Base-by-base conservation (phyloP, 106 monocot species). In the Dendrobium catenatum region DNA sequence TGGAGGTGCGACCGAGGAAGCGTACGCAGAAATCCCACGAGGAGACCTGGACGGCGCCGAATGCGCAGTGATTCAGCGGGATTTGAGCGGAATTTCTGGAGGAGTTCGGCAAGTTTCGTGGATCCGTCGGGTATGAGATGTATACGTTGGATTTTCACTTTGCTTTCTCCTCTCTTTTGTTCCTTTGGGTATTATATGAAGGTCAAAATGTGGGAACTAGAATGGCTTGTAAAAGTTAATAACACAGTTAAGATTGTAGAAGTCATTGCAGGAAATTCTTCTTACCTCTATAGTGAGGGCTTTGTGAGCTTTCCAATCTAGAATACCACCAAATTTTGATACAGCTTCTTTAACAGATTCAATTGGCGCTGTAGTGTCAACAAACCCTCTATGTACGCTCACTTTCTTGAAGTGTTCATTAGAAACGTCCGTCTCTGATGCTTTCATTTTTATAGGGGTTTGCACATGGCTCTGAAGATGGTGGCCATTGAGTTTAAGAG, bases 261-360 rank as follows among this genome's bases (percentile, higher is more conserved):
- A 61, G 20, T 61, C n/a, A 61, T n/a, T n/a, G n/a, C 59, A 19
- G 4, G 4, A 61, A 6, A n/a, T 29, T 37, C 3, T n/a, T 49
- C 31, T 26, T 90, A 90, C 90, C 88, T 88, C 88, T 17, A 90
- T 70, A 26, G 86, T 77, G 49, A 64, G 54, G 31, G 88, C 49
- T 82, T 86, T 90, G 58, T 88, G 90, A 80, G 88, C 87, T 82
- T 90, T 90, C 90, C 90, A 90, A 84, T 90, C 90, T 73, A 84
- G 80, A 55, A 88, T 90, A 42, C 88, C 90, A 46, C 90, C 90
- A 82, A 88, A 90, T 78, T 80, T 88, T n/a, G 79, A 73, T 9
- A 90, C 90, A 78, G 88, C 90, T 61, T 90, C 87, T 73, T 84
- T 90, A 44, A 90, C 90, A 51, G 90, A 88, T 79, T 90, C 88